Evolutionary conservation across 2,329 filamentous ascomycete genomes (phyloP).

Genomic region (Westerdykella sp.): DNA sequence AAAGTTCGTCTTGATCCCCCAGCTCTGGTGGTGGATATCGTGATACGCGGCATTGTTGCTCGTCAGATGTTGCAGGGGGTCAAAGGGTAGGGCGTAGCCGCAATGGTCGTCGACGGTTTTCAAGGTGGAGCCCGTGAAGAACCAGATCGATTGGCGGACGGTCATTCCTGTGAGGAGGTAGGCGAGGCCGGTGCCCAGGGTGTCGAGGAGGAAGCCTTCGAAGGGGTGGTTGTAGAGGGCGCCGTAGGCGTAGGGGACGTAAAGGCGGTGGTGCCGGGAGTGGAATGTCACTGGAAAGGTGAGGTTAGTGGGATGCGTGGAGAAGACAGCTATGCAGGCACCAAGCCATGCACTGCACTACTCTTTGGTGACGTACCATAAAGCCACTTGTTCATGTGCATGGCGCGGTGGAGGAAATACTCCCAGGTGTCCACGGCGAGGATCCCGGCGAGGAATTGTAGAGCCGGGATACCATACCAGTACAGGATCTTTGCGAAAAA

Average conservation of each 20-base stretch:
- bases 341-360: background rate
- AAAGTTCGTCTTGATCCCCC: slow-evolving; percentile 97
- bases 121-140: slow-evolving; percentile 82
- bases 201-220: slow-evolving; percentile 91
- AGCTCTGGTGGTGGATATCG: slow-evolving; percentile 97
- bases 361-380: slow-evolving; percentile 62
- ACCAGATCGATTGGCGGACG: slow-evolving; percentile 78
- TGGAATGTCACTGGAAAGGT: slow-evolving; percentile 67
- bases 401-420: slow-evolving; percentile 91
- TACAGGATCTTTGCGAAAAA: slow-evolving; percentile 70
- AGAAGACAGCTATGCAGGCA: background rate
- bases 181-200: slow-evolving; percentile 73
- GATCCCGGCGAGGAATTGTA: slow-evolving; percentile 72
- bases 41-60: slow-evolving; percentile 96
- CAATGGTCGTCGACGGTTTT: slow-evolving; percentile 99
- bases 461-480: slow-evolving; percentile 64
- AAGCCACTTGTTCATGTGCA: slow-evolving; percentile 97
- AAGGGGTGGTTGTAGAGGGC: slow-evolving; percentile 95
- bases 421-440: slow-evolving; percentile 91
- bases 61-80: slow-evolving; percentile 84
- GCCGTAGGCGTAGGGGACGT: slow-evolving; percentile 95
- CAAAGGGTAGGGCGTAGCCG: slow-evolving; percentile 91
- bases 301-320: slow-evolving; percentile 6
- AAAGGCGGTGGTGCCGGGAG: slow-evolving; percentile 90
- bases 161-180: slow-evolving; percentile 80